phyloP scores from a whole-genome alignment of 495 filamentous ascomycete species.

The Trichoderma asperelloides region DNA sequence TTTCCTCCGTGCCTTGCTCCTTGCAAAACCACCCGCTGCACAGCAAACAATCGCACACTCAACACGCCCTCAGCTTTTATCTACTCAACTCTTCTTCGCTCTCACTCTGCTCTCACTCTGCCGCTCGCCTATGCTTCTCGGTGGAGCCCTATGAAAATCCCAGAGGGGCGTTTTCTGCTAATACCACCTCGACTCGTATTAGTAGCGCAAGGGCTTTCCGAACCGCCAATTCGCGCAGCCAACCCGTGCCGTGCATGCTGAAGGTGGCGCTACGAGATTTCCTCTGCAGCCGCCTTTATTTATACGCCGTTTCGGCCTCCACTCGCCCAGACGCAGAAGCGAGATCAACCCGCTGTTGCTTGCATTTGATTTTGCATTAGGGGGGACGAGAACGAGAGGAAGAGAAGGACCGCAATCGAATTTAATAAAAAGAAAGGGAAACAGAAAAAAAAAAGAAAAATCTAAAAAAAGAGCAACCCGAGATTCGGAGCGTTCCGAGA shows the following conservation, averaged over 20 bases:
- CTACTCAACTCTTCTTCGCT: neutral
- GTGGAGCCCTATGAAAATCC: neutral
- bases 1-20: neutral
- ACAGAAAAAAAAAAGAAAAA: neutral
- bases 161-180: neutral
- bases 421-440: neutral
- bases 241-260: neutral
- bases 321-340: neutral
- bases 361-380: no score
- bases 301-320: no score
- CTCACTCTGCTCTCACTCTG: neutral
- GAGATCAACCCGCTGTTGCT: no score
- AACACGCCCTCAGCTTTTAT: neutral
- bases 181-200: neutral
- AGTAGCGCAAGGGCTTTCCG: no score
- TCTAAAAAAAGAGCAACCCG: neutral
- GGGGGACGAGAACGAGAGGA: no score
- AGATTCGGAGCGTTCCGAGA: neutral
- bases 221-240: neutral
- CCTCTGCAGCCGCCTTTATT: neutral
- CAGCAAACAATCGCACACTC: neutral
- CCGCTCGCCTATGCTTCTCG: neutral
- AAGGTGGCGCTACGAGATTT: neutral
- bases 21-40: conserved; percentile 2
- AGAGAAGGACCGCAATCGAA: no score